Percentiles rank a stretch among this genome's conserved stretches.
Evolutionary conservation across 2,329 filamentous ascomycete genomes (phyloP).

Genomic region (Chalaropsis thielavioides): DNA sequence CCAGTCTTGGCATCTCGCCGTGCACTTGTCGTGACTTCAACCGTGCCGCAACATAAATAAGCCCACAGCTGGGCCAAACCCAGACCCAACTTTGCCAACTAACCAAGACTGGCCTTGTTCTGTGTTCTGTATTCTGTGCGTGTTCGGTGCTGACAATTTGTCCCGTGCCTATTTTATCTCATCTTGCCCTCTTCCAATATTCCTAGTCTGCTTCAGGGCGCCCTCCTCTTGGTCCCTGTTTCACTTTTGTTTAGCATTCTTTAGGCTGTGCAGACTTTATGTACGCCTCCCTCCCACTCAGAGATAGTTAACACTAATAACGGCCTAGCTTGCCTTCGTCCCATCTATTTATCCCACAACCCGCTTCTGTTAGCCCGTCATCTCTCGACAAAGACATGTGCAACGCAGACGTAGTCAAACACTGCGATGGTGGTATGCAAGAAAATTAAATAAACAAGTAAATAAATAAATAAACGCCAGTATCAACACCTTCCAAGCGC

Average conservation of each 20-base stretch:
- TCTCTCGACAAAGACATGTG: not conserved
- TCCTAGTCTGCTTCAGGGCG: not conserved
- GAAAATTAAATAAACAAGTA: not conserved
- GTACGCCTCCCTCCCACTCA: not conserved
- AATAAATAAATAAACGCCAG: not conserved
- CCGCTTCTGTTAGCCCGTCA: not conserved
- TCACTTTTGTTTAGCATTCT: conserved; percentile 2
- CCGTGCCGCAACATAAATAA: not conserved
- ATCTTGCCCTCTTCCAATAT: not conserved
- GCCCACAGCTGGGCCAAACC: not conserved
- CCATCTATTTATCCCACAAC: not conserved
- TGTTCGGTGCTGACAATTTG: not conserved
- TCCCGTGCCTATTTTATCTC: not conserved
- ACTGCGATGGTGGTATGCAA: not conserved
- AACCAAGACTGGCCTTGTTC: not conserved
- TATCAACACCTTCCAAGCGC: not conserved
- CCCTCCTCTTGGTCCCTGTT: not conserved
- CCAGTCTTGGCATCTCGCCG: not conserved
- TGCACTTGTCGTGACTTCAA: not conserved
- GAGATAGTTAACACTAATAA: not conserved
- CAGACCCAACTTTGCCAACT: not conserved
- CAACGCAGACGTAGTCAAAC: no score
- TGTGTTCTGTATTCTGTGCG: not conserved
- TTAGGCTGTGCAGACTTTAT: not conserved
- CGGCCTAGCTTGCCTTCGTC: not conserved